Conservation (phyloP, 1,139 yeast genomes). For the Pichia sp. region DNA sequence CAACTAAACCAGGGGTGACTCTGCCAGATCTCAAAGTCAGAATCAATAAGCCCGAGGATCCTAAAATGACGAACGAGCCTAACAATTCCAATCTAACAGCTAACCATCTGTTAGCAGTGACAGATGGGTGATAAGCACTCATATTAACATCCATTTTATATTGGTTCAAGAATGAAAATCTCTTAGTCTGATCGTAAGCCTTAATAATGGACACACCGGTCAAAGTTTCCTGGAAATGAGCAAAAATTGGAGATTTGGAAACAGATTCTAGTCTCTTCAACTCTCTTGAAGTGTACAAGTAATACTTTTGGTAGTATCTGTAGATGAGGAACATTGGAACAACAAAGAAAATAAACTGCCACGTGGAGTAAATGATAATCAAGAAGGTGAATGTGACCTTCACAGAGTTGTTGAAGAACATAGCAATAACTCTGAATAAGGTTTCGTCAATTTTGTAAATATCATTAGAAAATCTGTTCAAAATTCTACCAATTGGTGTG, state of each 20-base stretch:
- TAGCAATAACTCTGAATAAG: constrained; percentile 74
- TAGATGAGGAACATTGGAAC: constrained; percentile 69
- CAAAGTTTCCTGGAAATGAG: constrained; percentile 94
- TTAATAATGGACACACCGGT: constrained; percentile 87
- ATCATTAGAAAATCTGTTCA: constrained; percentile 92
- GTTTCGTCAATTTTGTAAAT: constrained; percentile 87
- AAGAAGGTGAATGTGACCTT: constrained; percentile 74
- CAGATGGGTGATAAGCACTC: constrained; percentile 90
- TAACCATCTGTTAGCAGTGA: constrained; percentile 93
- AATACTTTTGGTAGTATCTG: constrained; percentile 81
- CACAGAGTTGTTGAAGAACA: constrained; percentile 66
- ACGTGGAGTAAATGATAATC: constrained; percentile 84
- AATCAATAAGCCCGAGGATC: constrained; percentile 78
- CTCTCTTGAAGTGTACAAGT: constrained; percentile 86
- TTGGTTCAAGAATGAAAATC: constrained; percentile 72
- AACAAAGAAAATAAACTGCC: constrained; percentile 71
- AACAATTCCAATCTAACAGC: constrained; percentile 88
- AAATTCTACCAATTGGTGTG: constrained; percentile 90
- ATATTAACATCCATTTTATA: constrained; percentile 75
- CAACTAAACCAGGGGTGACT: constrained; percentile 84
- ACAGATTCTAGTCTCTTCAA: constrained; percentile 91
- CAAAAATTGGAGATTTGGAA: constrained; percentile 88
- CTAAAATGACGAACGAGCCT: constrained; percentile 80
- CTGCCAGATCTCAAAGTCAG: constrained; percentile 58
- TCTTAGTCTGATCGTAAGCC: constrained; percentile 70